Evolutionary conservation across 2,329 filamentous ascomycete species (phyloP).

Genomic region (Colletotrichum spaethianum): DNA sequence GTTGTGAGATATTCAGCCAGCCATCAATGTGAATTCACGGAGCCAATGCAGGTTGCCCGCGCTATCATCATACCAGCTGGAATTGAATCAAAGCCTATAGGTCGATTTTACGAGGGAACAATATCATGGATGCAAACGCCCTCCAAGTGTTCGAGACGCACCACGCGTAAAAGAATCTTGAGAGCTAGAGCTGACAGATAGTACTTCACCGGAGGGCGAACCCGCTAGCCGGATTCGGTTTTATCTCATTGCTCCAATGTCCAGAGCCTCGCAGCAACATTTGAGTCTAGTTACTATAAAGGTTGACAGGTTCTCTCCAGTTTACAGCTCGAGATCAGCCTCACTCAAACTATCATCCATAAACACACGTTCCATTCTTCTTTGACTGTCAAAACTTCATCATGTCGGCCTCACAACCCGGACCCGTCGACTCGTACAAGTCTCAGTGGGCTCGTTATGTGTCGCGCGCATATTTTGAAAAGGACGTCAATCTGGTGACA

Average conservation of each 20-base stretch:
- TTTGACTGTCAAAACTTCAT: background rate
- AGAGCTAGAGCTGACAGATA: background rate
- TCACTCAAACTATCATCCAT: background rate
- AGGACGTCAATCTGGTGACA: background rate
- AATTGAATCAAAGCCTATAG: background rate
- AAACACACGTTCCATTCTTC: background rate
- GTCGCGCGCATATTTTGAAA: background rate
- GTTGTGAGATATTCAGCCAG: background rate
- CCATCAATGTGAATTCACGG: background rate
- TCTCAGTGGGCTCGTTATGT: background rate
- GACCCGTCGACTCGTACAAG: background rate
- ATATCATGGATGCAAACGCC: background rate
- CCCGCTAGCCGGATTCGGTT: background rate
- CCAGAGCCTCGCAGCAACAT: background rate
- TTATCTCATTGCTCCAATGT: background rate
- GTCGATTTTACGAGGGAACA: background rate
- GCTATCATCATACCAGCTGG: no score
- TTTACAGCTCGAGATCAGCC: background rate
- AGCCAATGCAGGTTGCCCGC: background rate
- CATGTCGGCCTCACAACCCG: background rate
- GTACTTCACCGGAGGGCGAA: background rate
- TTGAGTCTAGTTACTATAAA: background rate
- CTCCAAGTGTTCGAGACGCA: background rate
- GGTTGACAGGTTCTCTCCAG: rapidly evolving
- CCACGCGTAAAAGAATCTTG: background rate